Evolutionary conservation across 805 yeast species (phyloP).

Genomic region (Sugiyamaella smithiae): DNA sequence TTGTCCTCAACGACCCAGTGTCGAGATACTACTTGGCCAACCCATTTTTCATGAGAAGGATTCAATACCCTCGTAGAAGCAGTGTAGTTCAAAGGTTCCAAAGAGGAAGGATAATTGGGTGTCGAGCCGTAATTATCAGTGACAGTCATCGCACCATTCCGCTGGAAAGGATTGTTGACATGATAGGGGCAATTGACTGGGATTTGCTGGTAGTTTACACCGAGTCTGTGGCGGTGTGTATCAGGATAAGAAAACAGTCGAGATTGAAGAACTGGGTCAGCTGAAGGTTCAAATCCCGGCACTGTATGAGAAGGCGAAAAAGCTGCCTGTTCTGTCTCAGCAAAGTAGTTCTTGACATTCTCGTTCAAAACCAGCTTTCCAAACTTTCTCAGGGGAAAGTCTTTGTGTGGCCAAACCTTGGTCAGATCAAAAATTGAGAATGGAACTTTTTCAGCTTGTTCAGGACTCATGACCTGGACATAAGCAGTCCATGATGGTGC

Average conservation of each 20-base stretch:
- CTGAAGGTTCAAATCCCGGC: constrained; percentile 71
- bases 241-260: constrained; percentile 74
- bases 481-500: constrained; percentile 51
- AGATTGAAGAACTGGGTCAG: constrained; percentile 74
- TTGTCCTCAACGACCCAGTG: constrained; percentile 73
- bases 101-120: constrained; percentile 51
- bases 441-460: constrained; percentile 50
- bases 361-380: constrained; percentile 54
- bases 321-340: constrained; percentile 54
- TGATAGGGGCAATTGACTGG: constrained; percentile 64
- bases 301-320: constrained; percentile 71
- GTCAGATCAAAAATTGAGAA: constrained; percentile 53
- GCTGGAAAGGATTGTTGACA: constrained; percentile 44
- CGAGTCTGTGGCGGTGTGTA: constrained; percentile 75
- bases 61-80: constrained; percentile 18
- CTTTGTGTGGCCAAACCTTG: constrained; percentile 55
- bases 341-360: constrained; percentile 55
- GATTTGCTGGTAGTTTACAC: constrained; percentile 61
- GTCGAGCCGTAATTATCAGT: constrained; percentile 46
- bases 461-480: constrained; percentile 57
- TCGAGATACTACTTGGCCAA: constrained; percentile 76
- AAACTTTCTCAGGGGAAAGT: constrained; percentile 53
- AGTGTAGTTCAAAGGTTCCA: constrained; percentile 35
- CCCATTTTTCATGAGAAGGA: constrained; percentile 66
- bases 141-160: constrained; percentile 60